Evolutionary conservation across 495 filamentous ascomycete species (phyloP), one percentile per base, ranked within the genome.

Genomic region (Cairneyella variabilis): DNA sequence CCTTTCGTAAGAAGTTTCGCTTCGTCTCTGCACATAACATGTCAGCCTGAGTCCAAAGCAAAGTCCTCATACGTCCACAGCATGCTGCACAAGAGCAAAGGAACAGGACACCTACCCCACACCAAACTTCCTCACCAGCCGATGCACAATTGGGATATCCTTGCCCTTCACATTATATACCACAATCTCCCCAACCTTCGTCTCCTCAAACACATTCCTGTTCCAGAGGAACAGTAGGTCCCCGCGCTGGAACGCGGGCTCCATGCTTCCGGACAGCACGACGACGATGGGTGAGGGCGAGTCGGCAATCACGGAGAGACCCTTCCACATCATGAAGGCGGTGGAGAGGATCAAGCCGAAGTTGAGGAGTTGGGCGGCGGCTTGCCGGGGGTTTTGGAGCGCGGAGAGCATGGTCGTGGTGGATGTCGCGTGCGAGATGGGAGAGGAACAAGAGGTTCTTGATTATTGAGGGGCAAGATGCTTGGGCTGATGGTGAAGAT

Each of bases 281-380:
- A 97, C 93, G 54, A 97, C 93, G 59, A 97, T 97, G 5, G 93
- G 93, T 1, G 86, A 91, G 28, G 89, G 90, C 3, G 88, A 95
- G 59, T 93, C 84, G 36, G 90, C 83, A 56, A 84, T 77, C 5
- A 98, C 83, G 20, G 89, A 93, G 39, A 98, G 81, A 7, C 88
- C 88, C 71, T 98, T 98, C 93, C 92, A 97, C 69, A 96, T 82
- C 92, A 96, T 97, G 67, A 97, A 96, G 0, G 92, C 91, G 3
- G 91, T 96, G 12, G 87, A 90, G 14, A 97, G 84, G 44, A 97
- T 91, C 38, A 99, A 82, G 6, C 83, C 95, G 68, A 99, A 97
- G 67, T 96, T 97, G 64, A 99, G 83, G 56, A 91, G 68, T 73
- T 97, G 95, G n/a, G 86, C 78, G 57, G 90, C 81, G 28, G 88